phyloP scores from a whole-genome alignment of 1,284 basidiomycete genomes.

The Rhodotorula sp. region DNA sequence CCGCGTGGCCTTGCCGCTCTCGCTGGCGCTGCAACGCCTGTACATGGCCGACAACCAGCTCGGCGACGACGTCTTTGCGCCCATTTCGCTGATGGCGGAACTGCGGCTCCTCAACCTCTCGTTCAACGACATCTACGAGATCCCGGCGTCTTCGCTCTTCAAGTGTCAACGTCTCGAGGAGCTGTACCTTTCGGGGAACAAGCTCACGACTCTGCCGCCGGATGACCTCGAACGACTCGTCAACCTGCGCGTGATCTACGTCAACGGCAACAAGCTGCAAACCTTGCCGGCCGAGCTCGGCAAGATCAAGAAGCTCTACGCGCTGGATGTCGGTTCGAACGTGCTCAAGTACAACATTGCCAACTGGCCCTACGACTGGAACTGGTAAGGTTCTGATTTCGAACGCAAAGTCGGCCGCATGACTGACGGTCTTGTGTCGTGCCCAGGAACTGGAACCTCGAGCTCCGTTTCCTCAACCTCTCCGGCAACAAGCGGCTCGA shows the following conservation, averaged over 20 bases:
- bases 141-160: constrained; percentile 65
- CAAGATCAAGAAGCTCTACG: constrained; percentile 73
- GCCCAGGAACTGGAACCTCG: constrained; percentile 92
- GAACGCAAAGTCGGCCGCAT: too few relatives aligned
- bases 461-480: constrained; percentile 83
- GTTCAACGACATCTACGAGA: constrained; percentile 92
- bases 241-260: constrained; percentile 70
- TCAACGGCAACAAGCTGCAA: constrained; percentile 93
- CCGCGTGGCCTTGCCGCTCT: constrained; percentile 62
- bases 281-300: constrained; percentile 88
- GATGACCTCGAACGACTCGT: constrained; percentile 76
- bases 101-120: constrained; percentile 85
- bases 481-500: constrained; percentile 86
- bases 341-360: constrained; percentile 95
- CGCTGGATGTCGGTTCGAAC: constrained; percentile 94
- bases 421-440: neutral
- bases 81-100: constrained; percentile 70
- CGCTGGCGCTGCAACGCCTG: constrained; percentile 69
- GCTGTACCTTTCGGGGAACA: constrained; percentile 91
- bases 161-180: constrained; percentile 71
- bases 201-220: constrained; percentile 81
- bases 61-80: constrained; percentile 75
- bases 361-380: constrained; percentile 99
- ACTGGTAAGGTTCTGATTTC: constrained; percentile 64
- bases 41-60: constrained; percentile 89